phyloP scores from a whole-genome alignment of 768 basidiomycete species.

The Lentinula sp. region DNA sequence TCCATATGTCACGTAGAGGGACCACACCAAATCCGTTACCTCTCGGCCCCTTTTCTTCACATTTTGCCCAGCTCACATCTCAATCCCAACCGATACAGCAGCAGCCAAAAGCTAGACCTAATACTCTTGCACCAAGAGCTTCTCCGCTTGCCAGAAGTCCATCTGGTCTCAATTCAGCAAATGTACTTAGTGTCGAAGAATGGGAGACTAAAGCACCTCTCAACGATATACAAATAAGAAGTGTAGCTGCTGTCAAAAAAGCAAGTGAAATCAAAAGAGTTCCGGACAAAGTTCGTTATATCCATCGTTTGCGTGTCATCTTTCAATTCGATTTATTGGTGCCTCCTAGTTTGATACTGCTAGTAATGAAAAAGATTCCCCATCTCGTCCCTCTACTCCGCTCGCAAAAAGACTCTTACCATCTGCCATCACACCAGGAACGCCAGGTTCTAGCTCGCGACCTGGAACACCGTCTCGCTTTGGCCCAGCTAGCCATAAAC shows the following conservation, averaged over 20 bases:
- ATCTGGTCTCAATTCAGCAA: conserved; percentile 23
- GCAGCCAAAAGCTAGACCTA: background rate
- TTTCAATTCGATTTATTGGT: background rate
- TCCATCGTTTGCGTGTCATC: background rate
- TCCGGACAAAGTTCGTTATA: conserved; percentile 63
- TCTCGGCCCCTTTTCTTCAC: background rate
- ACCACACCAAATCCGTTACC: conserved; percentile 6
- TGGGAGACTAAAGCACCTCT: conserved; percentile 87
- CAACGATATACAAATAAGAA: conserved; percentile 59
- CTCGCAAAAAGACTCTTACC: conserved; percentile 21
- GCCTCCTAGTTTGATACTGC: background rate
- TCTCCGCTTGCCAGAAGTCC: conserved; percentile 1
- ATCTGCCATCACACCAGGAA: conserved; percentile 16
- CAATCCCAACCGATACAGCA: background rate
- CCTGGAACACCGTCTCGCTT: conserved; percentile 38
- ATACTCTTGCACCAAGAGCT: background rate
- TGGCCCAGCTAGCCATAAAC: conserved; percentile 36
- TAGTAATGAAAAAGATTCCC: conserved; percentile 24
- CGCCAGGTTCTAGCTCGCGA: conserved; percentile 19
- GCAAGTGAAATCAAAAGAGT: conserved; percentile 56
- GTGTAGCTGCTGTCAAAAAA: conserved; percentile 56
- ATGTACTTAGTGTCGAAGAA: conserved; percentile 70
- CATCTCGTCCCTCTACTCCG: conserved; percentile 35
- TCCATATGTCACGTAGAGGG: conserved; percentile 4
- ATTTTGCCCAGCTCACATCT: background rate